phyloP scores from a whole-genome alignment of 805 yeast species.

The Cyberlindnera euphorbiiphila region DNA sequence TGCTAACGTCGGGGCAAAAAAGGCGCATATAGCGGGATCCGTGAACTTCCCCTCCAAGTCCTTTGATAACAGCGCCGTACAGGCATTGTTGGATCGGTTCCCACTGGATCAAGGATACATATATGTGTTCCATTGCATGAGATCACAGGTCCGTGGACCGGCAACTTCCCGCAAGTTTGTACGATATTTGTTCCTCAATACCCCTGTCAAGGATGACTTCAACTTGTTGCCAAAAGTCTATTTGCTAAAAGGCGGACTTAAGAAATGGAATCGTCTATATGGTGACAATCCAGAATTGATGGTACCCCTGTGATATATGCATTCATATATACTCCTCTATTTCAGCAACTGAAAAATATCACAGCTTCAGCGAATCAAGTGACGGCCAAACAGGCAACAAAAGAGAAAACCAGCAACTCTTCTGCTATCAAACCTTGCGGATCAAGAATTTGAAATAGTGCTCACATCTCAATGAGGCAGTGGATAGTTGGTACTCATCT shows the following conservation, averaged over 20 bases:
- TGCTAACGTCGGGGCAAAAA: too few relatives aligned
- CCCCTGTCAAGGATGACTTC: conserved; percentile 6
- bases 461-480: conserved; percentile 13
- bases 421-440: conserved; percentile 6
- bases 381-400: too few relatives aligned
- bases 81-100: conserved; percentile 3
- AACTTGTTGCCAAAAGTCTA: conserved; percentile 13
- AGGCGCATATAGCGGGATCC: conserved; percentile 14
- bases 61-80: conserved; percentile 5
- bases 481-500: conserved; percentile 16
- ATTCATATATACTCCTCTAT: too few relatives aligned
- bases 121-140: conserved; percentile 26
- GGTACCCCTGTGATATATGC: conserved; percentile 6
- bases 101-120: conserved; percentile 2
- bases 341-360: too few relatives aligned
- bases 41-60: conserved; percentile 14
- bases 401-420: neutral
- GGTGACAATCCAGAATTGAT: conserved; percentile 14
- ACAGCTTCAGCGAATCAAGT: too few relatives aligned
- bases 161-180: conserved; percentile 14
- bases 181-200: conserved; percentile 5
- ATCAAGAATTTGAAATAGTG: conserved; percentile 18
- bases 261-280: conserved; percentile 21
- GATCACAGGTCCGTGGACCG: conserved; percentile 25
- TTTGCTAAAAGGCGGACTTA: conserved; percentile 23